phyloP scores from a whole-genome alignment of 306 rosid genomes.

The Vigna reflexopilosa region DNA sequence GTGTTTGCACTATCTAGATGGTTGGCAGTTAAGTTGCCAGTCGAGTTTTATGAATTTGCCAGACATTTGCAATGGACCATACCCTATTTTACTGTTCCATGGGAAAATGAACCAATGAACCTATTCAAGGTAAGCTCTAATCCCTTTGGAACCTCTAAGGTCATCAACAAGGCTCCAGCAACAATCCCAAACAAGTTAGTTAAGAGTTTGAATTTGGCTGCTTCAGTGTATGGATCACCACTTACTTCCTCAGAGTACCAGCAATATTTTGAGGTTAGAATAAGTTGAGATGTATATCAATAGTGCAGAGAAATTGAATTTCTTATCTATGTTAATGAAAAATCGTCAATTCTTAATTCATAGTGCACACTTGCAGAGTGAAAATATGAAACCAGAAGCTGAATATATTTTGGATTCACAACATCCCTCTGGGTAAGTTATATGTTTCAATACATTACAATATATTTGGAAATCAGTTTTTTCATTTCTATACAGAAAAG shows the following conservation, averaged over 20 bases:
- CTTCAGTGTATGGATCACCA: slow-evolving; percentile 73
- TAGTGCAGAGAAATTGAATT: not conserved
- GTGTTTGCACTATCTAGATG: slow-evolving; percentile 85
- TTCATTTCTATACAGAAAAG: slow-evolving; percentile 24
- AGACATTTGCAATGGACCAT: slow-evolving; percentile 80
- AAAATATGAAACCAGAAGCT: slow-evolving; percentile 72
- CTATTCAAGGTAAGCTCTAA: slow-evolving; percentile 52
- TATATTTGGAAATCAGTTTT: slow-evolving; percentile 1
- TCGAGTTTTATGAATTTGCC: slow-evolving; percentile 76
- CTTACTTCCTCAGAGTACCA: slow-evolving; percentile 81
- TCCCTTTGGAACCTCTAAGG: slow-evolving; percentile 56
- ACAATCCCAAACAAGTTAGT: slow-evolving; percentile 46
- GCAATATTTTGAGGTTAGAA: slow-evolving; percentile 76
- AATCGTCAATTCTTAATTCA: slow-evolving; percentile 23
- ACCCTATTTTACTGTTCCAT: slow-evolving; percentile 76
- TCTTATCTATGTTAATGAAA: slow-evolving; percentile 22
- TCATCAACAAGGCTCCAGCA: slow-evolving; percentile 51
- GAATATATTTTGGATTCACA: slow-evolving; percentile 63
- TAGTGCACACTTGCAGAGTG: slow-evolving; percentile 57
- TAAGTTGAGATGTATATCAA: slow-evolving; percentile 18
- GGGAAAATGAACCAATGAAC: slow-evolving; percentile 63
- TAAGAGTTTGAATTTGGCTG: slow-evolving; percentile 46
- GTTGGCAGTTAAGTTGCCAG: slow-evolving; percentile 76
- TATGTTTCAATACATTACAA: slow-evolving; percentile 3
- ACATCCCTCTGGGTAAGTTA: slow-evolving; percentile 63